Percentiles rank a stretch among this genome's conserved stretches.
Conservation (phyloP, 805 yeast species). For the Tetrapisispora phaffii region DNA sequence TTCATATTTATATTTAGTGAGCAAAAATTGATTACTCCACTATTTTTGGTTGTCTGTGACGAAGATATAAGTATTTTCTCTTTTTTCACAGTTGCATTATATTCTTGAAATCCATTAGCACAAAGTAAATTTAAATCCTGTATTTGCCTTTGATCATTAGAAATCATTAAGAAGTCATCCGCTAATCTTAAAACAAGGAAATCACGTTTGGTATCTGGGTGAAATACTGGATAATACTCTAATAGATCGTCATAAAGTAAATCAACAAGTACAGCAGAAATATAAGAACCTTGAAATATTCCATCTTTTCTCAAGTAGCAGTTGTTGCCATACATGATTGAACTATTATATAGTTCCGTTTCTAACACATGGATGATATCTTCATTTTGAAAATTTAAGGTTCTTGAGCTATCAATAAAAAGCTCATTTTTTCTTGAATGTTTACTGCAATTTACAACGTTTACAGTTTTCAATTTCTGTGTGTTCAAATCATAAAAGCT, state of each 20-base stretch:
- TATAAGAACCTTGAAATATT: constrained; percentile 73
- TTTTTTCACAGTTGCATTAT: constrained; percentile 33
- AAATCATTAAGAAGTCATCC: constrained; percentile 75
- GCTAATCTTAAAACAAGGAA: constrained; percentile 53
- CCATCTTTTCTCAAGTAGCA: constrained; percentile 51
- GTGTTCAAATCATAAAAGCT: constrained; percentile 14
- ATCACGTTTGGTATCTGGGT: constrained; percentile 15
- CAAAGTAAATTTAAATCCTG: constrained; percentile 23
- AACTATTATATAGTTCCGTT: constrained; percentile 45
- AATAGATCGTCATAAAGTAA: constrained; percentile 57
- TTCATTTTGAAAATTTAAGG: constrained; percentile 31
- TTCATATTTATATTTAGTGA: constrained; percentile 32
- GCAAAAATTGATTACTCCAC: constrained; percentile 30
- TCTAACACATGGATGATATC: constrained; percentile 39
- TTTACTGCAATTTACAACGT: constrained; percentile 16
- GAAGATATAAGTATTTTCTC: constrained; percentile 32
- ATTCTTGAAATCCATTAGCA: constrained; percentile 33
- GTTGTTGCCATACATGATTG: constrained; percentile 32
- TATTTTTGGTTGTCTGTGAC: neutral
- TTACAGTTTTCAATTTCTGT: constrained; percentile 6
- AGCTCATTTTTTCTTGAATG: constrained; percentile 11
- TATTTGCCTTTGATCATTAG: constrained; percentile 34
- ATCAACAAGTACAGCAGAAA: constrained; percentile 70
- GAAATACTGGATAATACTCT: constrained; percentile 24
- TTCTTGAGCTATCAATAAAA: constrained; percentile 27